Evolutionary conservation across 2,329 filamentous ascomycete genomes (phyloP), one percentile per base, ranked within the genome.

Genomic region (Fusarium newnesense): DNA sequence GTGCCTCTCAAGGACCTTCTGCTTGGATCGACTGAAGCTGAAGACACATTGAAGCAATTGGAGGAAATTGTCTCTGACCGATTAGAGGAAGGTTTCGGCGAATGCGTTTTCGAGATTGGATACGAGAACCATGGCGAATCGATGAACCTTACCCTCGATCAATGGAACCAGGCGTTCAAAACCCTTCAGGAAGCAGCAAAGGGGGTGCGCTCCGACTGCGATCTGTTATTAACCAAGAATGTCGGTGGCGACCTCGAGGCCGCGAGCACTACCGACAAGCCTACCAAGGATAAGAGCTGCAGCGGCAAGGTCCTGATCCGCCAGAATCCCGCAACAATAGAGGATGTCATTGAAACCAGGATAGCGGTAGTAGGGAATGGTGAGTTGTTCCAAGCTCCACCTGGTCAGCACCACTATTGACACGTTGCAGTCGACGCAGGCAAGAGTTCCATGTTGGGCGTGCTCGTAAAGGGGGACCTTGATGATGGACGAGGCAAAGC

Each of bases 331-430:
- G 85, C 87, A 26, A 92, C 88, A 18, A 89, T 94, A 9, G 95
- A 98, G 80, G 91, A 97, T 64, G 93, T 97, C 32, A 97, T 98
- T 69, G 96, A 99, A 87, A 97, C 96, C 15, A 87, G 96, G 75
- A 97, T 99, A 83, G 96, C 96, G 2, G 96, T 99, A 1, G 96
- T 99, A 12, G 96, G 96, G 54, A 99, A 99, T 85, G 94, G 90
- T 91, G 80, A 80, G 85, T 73, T 49, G 19, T 7, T 30, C 40
- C 10, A 21, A 12, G 30, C 19, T 47, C 16, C 8, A n/a, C 26
- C 13, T 24, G 28, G 36, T 28, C 24, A 37, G 49, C 36, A 61
- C 54, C 13, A 24, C 30, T 57, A 39, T 70, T 78, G 44, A 79
- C 64, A 39, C n/a, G 8, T 32, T 26, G n/a, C 71, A 92, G 93